phyloP scores from a whole-genome alignment of 2,329 filamentous ascomycete species.

The Zymoseptoria tritici region DNA sequence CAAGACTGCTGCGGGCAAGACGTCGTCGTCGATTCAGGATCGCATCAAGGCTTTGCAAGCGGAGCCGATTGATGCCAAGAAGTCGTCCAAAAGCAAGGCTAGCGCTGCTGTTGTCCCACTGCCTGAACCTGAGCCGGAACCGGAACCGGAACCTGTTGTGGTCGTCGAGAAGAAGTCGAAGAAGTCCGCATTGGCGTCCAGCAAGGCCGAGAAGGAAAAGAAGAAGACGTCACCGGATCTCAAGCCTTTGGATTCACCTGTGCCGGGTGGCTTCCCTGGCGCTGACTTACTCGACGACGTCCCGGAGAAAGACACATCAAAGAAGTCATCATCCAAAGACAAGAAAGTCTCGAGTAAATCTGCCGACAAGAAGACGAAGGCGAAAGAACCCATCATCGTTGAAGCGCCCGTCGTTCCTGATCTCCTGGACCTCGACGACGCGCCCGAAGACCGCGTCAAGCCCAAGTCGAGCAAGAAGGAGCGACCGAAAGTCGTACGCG shows the following conservation, averaged over 20 bases:
- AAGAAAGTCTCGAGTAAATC: constrained; percentile 17
- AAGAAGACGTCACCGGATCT: constrained; percentile 16
- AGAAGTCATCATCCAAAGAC: constrained; percentile 18
- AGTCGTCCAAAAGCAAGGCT: constrained; percentile 29
- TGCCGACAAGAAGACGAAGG: constrained; percentile 30
- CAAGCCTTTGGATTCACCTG: constrained; percentile 25
- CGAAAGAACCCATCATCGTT: constrained; percentile 32
- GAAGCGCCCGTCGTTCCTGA: constrained; percentile 18
- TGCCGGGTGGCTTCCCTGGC: constrained; percentile 41
- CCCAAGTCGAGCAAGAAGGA: constrained; percentile 61
- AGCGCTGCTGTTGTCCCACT: constrained; percentile 24
- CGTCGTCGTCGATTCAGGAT: constrained; percentile 44
- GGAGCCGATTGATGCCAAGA: constrained; percentile 30
- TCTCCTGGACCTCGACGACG: constrained; percentile 27
- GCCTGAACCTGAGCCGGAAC: constrained; percentile 25
- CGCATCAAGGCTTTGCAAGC: constrained; percentile 43
- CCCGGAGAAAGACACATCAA: constrained; percentile 12
- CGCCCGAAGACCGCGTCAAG: constrained; percentile 39
- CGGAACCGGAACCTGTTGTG: constrained; percentile 25
- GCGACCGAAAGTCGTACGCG: constrained; percentile 66
- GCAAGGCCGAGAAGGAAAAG: constrained; percentile 17
- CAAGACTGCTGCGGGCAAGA: constrained; percentile 37
- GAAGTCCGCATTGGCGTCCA: constrained; percentile 12
- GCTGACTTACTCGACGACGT: constrained; percentile 34
- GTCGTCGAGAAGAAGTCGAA: constrained; percentile 23